Conservation (phyloP, 2,329 filamentous ascomycete genomes). For the Bisporella sp. region DNA sequence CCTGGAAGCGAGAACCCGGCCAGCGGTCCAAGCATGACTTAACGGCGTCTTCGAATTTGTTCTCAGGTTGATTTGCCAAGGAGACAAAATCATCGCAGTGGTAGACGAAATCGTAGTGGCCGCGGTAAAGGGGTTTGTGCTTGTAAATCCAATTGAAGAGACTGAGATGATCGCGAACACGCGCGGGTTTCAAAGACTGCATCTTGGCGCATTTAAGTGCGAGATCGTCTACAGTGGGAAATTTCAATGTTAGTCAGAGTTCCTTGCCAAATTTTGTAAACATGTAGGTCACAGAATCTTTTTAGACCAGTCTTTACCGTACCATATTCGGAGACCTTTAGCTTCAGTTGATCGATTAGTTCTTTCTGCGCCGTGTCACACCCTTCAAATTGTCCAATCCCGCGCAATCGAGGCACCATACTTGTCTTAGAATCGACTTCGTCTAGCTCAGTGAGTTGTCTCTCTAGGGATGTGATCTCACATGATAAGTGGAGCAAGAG, state of each 20-base stretch:
- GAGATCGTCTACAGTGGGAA: conserved; percentile 4
- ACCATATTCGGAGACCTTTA: conserved; percentile 9
- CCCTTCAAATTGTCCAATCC: conserved; percentile 5
- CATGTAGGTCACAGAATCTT: too few relatives aligned
- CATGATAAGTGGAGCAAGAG: conserved; percentile 9
- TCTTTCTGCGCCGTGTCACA: conserved; percentile 10
- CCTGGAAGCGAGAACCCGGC: conserved; percentile 6
- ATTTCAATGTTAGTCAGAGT: too few relatives aligned
- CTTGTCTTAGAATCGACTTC: background rate
- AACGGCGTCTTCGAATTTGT: conserved; percentile 5
- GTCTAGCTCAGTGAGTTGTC: conserved; percentile 6
- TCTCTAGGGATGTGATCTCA: conserved; percentile 6
- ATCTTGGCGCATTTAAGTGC: conserved; percentile 8
- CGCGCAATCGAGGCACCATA: conserved; percentile 3
- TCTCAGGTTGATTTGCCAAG: background rate
- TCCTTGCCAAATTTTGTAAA: too few relatives aligned
- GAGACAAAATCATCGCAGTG: conserved; percentile 9
- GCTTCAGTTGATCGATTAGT: conserved; percentile 6
- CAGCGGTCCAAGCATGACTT: conserved; percentile 4
- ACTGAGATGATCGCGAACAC: background rate
- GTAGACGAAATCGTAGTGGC: conserved; percentile 9
- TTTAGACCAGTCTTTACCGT: background rate
- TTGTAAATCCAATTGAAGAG: conserved; percentile 11
- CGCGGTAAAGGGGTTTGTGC: conserved; percentile 6
- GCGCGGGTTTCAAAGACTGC: conserved; percentile 1